These are phyloP conservation scores for Bidens hawaiensis DNA, from an alignment of 140 eudicot species.

Conservation along the genomic window DNA sequence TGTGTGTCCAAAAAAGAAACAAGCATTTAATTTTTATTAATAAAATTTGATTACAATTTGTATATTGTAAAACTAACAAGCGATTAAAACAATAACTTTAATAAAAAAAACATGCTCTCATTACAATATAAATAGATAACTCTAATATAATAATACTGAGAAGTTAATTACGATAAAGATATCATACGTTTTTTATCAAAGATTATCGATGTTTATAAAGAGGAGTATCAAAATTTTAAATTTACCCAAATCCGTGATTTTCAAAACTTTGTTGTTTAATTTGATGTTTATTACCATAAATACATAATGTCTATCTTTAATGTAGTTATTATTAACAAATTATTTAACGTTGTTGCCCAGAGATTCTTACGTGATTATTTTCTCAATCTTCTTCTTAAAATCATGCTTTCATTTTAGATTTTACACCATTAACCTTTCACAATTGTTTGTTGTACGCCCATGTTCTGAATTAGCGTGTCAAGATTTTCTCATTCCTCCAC, in stretches of 20 bases:
- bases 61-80: not conserved
- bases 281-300: not conserved
- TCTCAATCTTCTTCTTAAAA: not conserved
- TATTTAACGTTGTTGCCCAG: not conserved
- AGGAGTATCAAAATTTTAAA: not conserved
- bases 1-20: too few relatives aligned
- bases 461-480: not conserved
- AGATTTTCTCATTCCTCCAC: too few relatives aligned
- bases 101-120: too few relatives aligned
- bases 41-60: too few relatives aligned
- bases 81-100: too few relatives aligned
- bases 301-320: not conserved
- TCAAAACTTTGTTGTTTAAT: too few relatives aligned
- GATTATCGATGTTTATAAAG: not conserved
- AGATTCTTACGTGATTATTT: not conserved
- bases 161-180: not conserved
- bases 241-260: too few relatives aligned
- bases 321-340: not conserved
- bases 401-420: not conserved
- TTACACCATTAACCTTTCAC: not conserved
- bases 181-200: too few relatives aligned
- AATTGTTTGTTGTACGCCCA: not conserved
- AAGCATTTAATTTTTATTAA: too few relatives aligned
- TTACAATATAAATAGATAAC: too few relatives aligned
- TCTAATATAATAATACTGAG: too few relatives aligned